Base-by-base conservation (phyloP, 1,139 yeast genomes). In the Suhomyces yuchorum region DNA sequence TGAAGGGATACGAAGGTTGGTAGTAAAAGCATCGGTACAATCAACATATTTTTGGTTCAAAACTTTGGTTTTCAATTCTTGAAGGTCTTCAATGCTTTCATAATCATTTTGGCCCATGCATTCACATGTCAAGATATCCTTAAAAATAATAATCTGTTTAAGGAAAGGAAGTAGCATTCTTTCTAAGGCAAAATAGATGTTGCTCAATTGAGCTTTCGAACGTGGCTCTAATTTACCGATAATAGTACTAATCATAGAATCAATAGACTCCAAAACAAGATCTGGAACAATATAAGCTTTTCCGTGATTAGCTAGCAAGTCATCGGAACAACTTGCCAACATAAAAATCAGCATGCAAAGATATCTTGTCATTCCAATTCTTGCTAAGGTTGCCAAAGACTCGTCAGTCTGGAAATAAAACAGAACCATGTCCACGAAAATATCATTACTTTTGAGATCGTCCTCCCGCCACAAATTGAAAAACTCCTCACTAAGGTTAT, bases 361-460 rank as follows among this genome's bases (percentile, higher is more conserved):
- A 28, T 64, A 45, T 46, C 70, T 71, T 3, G 65, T 53, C 52
- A 65, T 59, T 1, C 72, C 75, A 15, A 65, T 49, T 26, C 69
- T 59, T 4, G 69, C 61, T 37, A 72, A 54, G 0, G 77, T 66
- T 4, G 53, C 50, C 23, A 73, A 65, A 0, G 82, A 73, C 51
- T 77, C 80, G 44, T 70, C 73, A 1, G 79, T 73, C 55, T 75
- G 79, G 53, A 78, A 72, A 45, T 63, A 77, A 18, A 76, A 55
- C 36, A 66, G 56, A 9, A 77, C 58, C 3, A 70, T 56, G 48
- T 78, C 81, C 34, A 67, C 65, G 50, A 75, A 69, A 3, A 65
- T 63, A 7, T 75, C 73, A 51, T 67, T 66, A 8, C 68, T 53
- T 9, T 30, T 8, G 12, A 58, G 46, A 7, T 49, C 49, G 11